Conservation (phyloP, 306 rosid species). For the Lablab purpureus region DNA sequence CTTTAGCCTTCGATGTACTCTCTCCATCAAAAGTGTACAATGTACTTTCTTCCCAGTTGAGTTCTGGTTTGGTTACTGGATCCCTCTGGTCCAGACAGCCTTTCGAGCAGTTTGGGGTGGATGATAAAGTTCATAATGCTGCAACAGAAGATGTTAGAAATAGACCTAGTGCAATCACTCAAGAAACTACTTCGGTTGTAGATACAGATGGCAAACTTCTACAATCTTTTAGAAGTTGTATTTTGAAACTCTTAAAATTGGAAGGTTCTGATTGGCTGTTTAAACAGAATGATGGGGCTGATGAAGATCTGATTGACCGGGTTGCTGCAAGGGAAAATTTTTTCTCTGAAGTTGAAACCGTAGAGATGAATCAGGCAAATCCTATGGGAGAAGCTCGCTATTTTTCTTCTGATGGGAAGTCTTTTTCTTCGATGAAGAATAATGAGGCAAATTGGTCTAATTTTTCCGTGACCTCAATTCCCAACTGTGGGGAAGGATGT, state of each 20-base stretch:
- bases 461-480: conserved; percentile 67
- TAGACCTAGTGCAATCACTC: conserved; percentile 52
- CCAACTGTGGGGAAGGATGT: conserved; percentile 94
- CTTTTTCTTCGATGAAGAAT: conserved; percentile 47
- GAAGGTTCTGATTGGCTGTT: conserved; percentile 98
- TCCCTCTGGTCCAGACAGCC: conserved; percentile 96
- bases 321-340: conserved; percentile 93
- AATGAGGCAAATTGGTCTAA: conserved; percentile 43
- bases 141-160: conserved; percentile 26
- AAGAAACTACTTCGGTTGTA: conserved; percentile 61
- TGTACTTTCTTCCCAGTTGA: conserved; percentile 65
- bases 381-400: conserved; percentile 60
- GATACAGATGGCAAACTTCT: conserved; percentile 80
- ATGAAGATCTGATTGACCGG: conserved; percentile 88
- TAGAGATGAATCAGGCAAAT: conserved; percentile 59
- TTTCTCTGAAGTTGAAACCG: conserved; percentile 77
- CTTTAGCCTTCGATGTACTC: conserved; percentile 77
- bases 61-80: conserved; percentile 64
- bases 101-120: conserved; percentile 89
- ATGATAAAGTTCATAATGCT: conserved; percentile 54
- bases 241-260: conserved; percentile 78
- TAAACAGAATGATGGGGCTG: conserved; percentile 85
- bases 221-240: conserved; percentile 81
- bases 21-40: conserved; percentile 69
- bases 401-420: conserved; percentile 63